phyloP scores from a whole-genome alignment of 225 moss, liverwort and hornwort species.

The Pseudisothecium myosuroides region DNA sequence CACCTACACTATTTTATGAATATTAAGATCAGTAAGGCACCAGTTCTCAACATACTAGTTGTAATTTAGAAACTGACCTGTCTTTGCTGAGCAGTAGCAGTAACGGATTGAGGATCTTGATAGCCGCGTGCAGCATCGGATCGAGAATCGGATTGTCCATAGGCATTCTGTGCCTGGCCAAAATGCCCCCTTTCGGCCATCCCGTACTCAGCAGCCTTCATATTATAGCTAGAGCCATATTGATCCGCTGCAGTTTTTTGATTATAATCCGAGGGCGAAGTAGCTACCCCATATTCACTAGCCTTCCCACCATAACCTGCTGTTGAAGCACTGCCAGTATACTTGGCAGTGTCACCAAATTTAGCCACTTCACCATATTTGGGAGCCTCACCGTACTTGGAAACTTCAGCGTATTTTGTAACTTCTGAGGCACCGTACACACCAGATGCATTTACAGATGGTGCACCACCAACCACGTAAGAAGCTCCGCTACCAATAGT shows the following conservation, averaged over 20 bases:
- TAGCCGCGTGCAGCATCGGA: constrained; percentile 61
- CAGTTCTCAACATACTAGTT: neutral
- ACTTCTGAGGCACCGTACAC: constrained; percentile 83
- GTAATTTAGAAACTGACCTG: constrained; percentile 37
- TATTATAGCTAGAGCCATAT: constrained; percentile 76
- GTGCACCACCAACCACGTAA: constrained; percentile 74
- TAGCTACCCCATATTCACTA: constrained; percentile 67
- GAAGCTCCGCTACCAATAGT: constrained; percentile 85
- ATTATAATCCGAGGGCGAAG: constrained; percentile 73
- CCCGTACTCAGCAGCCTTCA: constrained; percentile 76
- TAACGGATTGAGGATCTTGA: constrained; percentile 64
- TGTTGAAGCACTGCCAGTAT: constrained; percentile 77
- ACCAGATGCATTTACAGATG: constrained; percentile 82
- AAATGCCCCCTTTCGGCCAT: constrained; percentile 77
- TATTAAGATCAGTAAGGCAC: neutral
- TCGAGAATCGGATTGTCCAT: constrained; percentile 81
- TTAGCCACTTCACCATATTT: constrained; percentile 59
- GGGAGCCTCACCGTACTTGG: constrained; percentile 78
- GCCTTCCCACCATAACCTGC: constrained; percentile 82
- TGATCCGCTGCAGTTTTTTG: constrained; percentile 73
- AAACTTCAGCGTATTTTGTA: constrained; percentile 73
- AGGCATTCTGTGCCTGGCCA: constrained; percentile 71
- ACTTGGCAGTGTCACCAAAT: constrained; percentile 73
- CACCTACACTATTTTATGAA: neutral
- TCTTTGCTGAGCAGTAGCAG: constrained; percentile 76